Base-by-base conservation (phyloP, 495 filamentous ascomycete genomes). In the Podospora tetraspora region DNA sequence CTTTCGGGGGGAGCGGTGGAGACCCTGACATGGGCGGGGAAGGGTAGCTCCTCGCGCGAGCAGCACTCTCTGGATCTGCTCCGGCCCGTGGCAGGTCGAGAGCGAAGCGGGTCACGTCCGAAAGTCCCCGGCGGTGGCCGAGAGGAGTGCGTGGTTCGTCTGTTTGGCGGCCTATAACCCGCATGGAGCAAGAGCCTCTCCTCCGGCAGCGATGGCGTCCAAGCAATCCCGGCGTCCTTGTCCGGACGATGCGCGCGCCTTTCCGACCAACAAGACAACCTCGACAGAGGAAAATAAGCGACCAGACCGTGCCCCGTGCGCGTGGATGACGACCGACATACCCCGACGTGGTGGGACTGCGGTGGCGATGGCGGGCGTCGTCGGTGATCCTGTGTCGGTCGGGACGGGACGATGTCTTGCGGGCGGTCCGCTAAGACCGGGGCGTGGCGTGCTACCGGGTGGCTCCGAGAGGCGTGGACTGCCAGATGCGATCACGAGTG, bases 11-110 rank as follows among this genome's bases (percentile, higher is more conserved):
- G 72, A 84, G 83, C 79, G 85, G 86, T 78, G 89, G 88, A 82
- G 89, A 90, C 78, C 89, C 88, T 86, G 91, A 92, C 91, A 94
- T 94, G 86, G 89, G 89, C 86, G 89, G 89, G 84, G 89, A 90
- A 81, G 87, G 86, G 79, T 90, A 86, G 79, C 88, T 88, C 86
- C 85, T 83, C 72, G 76, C 82, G 75, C 80, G 85, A 86, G 82
- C 83, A 87, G 79, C 81, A 84, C 84, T 84, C 82, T 84, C 87
- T 78, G 85, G 86, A 85, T 87, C 89, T 87, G 84, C 82, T 83
- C 83, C 80, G 77, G 85, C 82, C 84, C 87, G 85, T 78, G 85
- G 83, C 79, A 89, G 83, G 83, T 91, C 89, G 76, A 91, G 87
- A 79, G 85, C 81, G 75, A 88, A 86, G 80, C 85, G 84, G 77